Evolutionary conservation across 768 basidiomycete genomes (phyloP), one percentile per base, ranked within the genome.

Genomic region (Leucosporidium yakuticum): DNA sequence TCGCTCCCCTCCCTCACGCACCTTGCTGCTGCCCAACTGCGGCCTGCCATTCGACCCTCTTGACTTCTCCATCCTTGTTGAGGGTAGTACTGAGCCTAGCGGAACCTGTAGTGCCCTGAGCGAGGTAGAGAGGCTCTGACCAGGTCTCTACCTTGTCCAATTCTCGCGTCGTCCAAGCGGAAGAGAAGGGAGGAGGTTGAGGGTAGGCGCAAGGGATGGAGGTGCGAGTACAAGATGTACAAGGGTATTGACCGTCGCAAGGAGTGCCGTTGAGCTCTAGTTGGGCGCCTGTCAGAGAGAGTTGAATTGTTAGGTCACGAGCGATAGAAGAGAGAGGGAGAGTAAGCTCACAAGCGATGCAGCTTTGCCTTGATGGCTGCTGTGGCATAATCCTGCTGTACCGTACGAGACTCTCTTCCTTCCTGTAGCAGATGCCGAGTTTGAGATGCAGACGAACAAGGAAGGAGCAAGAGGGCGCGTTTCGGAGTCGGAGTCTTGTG

Each of bases 201-300:
- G 65, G 53, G 25, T 62, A 58, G 25, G 32, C 21, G 34, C 57
- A 66, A 32, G 20, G 2, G 21, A 48, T 5, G n/a, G 19, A 6
- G 32, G 44, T 20, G 2, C 39, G 29, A 47, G 44, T 32, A n/a
- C 64, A 63, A 21, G 44, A 6, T 1, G 58, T 20, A 47, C 62
- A 70, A 1, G 69, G 64, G 4, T 47, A 47, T 4, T 11, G 17
- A 2, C 60, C 49, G 27, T 69, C 57, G 57, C 68, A 65, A 14
- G 27, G 12, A 6, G 4, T 29, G 25, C 29, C 25, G 27, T 12
- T 12, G 27, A 27, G 7, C 27, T 31, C 53, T 15, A 21, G 48
- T 27, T 12, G 36, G 15, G 5, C 51, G 25, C n/a, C 9, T 12
- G 27, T 1, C 4, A 7, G 47, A 8, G n/a, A 17, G 23, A 15